phyloP scores from a whole-genome alignment of 2,329 filamentous ascomycete genomes.

The Leptographium procerum region DNA sequence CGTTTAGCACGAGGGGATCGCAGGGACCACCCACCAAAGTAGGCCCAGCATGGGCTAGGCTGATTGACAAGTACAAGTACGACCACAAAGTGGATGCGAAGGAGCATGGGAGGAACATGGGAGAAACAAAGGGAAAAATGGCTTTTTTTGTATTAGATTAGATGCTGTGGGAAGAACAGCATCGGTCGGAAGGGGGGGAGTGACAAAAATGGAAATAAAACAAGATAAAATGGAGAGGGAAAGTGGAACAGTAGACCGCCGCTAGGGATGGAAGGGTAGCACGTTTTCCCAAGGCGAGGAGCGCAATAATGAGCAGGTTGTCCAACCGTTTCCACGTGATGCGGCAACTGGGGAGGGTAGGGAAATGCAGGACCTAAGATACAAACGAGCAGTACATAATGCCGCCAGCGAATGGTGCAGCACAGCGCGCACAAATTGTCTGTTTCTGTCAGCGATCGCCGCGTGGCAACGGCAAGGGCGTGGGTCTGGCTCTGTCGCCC shows the following conservation, averaged over 20 bases:
- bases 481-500: neutral
- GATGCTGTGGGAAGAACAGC: neutral
- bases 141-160: neutral
- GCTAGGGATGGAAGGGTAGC: slow-evolving; percentile 14
- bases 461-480: slow-evolving; percentile 1
- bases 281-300: slow-evolving; percentile 9
- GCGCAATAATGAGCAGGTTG: neutral
- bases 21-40: neutral
- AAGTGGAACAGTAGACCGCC: slow-evolving; percentile 7
- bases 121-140: neutral
- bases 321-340: slow-evolving; percentile 3
- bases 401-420: neutral
- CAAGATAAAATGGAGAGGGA: neutral
- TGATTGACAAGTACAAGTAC: neutral
- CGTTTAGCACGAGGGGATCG: slow-evolving; percentile 2
- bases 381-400: neutral
- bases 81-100: neutral
- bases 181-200: neutral
- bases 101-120: neutral
- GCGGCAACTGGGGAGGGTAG: neutral
- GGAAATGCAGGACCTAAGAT: neutral
- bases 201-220: neutral
- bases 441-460: slow-evolving; percentile 1
- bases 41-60: neutral
- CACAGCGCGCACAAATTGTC: neutral